Conservation (phyloP, 1,284 basidiomycete species). For the Cutaneotrichosporon dermatis region DNA sequence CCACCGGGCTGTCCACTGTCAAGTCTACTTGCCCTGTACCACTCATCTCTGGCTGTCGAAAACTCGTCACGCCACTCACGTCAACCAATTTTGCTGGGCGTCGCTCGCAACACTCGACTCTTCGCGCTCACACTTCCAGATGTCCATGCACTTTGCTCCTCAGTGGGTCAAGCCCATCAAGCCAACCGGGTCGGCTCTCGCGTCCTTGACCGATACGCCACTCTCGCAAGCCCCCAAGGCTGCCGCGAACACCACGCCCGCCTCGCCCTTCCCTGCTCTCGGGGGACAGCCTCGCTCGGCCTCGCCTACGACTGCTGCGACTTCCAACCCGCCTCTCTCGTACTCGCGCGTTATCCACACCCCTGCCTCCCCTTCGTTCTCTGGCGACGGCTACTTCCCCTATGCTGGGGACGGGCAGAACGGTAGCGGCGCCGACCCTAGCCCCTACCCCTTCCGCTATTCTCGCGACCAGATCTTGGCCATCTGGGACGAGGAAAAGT, state of each 20-base stretch:
- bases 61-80: background rate
- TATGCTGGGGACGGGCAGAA: slow-evolving; percentile 49
- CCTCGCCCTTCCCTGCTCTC: slow-evolving; percentile 43
- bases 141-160: slow-evolving; percentile 49
- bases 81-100: background rate
- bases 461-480: slow-evolving; percentile 76
- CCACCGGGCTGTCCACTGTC: too few species aligned
- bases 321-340: slow-evolving; percentile 52
- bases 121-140: slow-evolving; percentile 19
- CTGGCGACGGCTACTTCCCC: slow-evolving; percentile 54
- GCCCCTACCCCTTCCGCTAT: slow-evolving; percentile 69
- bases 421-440: slow-evolving; percentile 11
- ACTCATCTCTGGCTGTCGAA: background rate
- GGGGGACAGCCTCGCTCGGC: slow-evolving; percentile 23
- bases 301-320: slow-evolving; percentile 28
- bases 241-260: slow-evolving; percentile 1
- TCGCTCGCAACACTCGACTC: background rate
- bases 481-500: slow-evolving; percentile 73
- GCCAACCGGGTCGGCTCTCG: slow-evolving; percentile 33
- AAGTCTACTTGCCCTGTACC: too few species aligned
- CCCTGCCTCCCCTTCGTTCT: slow-evolving; percentile 51
- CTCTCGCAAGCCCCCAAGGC: slow-evolving; percentile 7
- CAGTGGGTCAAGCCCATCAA: slow-evolving; percentile 50
- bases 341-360: slow-evolving; percentile 58
- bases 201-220: background rate